These are phyloP conservation scores for Globisporangium mamillatum DNA, from an alignment of 352 stramenopile genomes.

Conservation along the genomic window DNA sequence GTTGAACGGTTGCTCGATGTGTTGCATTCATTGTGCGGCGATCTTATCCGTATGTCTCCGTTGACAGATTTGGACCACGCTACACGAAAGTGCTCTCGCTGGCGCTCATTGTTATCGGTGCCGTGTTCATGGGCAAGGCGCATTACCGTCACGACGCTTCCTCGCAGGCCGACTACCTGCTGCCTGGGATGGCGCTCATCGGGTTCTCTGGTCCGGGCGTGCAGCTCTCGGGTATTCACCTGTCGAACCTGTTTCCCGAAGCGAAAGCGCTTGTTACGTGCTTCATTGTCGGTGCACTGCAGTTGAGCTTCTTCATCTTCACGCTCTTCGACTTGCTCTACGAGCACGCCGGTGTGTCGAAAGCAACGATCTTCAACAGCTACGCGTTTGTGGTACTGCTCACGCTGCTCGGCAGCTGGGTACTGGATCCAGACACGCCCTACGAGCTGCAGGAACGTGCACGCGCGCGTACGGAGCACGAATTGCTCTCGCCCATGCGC, in stretches of 20 bases:
- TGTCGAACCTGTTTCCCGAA: constrained; percentile 74
- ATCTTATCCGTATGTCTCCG: neutral
- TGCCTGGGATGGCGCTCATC: constrained; percentile 61
- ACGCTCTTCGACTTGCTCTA: constrained; percentile 59
- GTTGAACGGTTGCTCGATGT: neutral
- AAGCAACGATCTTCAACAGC: constrained; percentile 42
- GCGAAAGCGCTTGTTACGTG: constrained; percentile 63
- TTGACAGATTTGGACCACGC: constrained; percentile 37
- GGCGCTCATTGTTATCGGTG: constrained; percentile 40
- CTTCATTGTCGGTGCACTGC: constrained; percentile 66
- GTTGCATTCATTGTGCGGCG: neutral
- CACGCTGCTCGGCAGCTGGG: constrained; percentile 46
- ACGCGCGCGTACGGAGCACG: constrained; percentile 27
- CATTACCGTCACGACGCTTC: constrained; percentile 20
- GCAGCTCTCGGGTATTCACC: constrained; percentile 67
- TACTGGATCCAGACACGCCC: constrained; percentile 54
- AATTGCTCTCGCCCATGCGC: constrained; percentile 54
- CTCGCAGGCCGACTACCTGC: constrained; percentile 34
- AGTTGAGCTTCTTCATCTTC: constrained; percentile 77
- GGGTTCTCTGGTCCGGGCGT: constrained; percentile 63
- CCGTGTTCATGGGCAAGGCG: constrained; percentile 48
- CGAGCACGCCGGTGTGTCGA: constrained; percentile 33
- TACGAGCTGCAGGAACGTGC: constrained; percentile 23
- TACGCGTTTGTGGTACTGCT: constrained; percentile 52
- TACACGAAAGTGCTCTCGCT: constrained; percentile 55